Evolutionary conservation across 2,329 filamentous ascomycete species (phyloP).

Genomic region (Botrytis porri): DNA sequence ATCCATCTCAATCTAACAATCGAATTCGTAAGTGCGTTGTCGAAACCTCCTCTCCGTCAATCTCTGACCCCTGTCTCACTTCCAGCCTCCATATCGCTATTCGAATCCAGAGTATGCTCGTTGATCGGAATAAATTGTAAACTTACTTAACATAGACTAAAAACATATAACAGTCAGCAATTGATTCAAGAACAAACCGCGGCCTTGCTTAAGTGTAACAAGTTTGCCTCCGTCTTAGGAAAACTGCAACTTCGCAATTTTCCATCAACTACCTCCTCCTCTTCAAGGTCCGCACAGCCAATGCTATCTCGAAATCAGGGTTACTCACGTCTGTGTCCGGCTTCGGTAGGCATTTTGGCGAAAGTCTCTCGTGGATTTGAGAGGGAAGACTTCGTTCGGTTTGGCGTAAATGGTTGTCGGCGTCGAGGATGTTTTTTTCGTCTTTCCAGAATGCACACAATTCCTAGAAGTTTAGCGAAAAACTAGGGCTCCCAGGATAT

Average conservation of each 20-base stretch:
- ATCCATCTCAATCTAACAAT: neutral
- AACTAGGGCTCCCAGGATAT: slow-evolving; percentile 12
- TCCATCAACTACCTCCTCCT: neutral
- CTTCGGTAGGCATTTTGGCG: slow-evolving; percentile 83
- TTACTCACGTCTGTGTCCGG: slow-evolving; percentile 83
- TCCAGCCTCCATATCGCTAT: neutral
- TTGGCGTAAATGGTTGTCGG: slow-evolving; percentile 26
- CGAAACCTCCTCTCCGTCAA: neutral
- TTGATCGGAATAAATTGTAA: slow-evolving; percentile 27
- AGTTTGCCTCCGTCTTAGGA: neutral
- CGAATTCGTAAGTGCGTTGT: slow-evolving; percentile 10
- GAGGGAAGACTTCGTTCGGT: slow-evolving; percentile 38
- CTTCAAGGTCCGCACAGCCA: neutral
- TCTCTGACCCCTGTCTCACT: neutral
- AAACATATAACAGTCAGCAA: slow-evolving; percentile 36
- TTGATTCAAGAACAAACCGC: slow-evolving; percentile 19
- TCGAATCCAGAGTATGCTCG: neutral
- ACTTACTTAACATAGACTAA: slow-evolving; percentile 90
- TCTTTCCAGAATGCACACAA: slow-evolving; percentile 6
- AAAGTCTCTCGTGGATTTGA: slow-evolving; percentile 47
- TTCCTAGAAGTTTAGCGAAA: slow-evolving; percentile 17
- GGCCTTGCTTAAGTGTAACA: neutral
- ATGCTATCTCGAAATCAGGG: slow-evolving; percentile 19
- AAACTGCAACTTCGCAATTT: neutral
- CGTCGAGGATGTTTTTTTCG: slow-evolving; percentile 34